Evolutionary conservation across 139 green algal genomes (phyloP), one percentile per base, ranked within the genome.

Genomic region (Spirogloea muscicola): DNA sequence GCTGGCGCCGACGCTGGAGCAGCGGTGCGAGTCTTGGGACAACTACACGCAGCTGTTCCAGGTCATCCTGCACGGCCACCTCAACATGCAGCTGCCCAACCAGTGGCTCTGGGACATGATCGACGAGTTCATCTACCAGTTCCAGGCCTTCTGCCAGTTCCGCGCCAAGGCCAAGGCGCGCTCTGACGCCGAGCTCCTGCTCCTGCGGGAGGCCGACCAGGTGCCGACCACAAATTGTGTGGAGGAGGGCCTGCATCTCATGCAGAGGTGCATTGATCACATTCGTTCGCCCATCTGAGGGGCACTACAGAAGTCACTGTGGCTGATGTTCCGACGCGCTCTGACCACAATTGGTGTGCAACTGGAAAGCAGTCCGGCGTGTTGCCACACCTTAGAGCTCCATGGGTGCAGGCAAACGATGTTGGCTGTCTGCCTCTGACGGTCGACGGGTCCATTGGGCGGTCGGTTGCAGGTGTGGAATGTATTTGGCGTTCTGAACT

Each of bases 111-210:
- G 92, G 91, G 91, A 97, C 84, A 98, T 98, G 93, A 81, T 99
- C 34, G 95, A 99, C 69, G 95, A 99, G 86, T 98, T 97, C 85
- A 86, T 97, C 21, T 99, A 98, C 84, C 95, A 99, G 87, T 95
- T 95, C 76, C 93, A 98, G 86, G 88, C 82, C 5, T 96, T 93
- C 73, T 84, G 83, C 66, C 89, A 95, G 77, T 95, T 90, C 83
- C 85, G 91, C 34, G 83, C 87, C 40, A 94, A 94, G 81, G 55
- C 74, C 10, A 69, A 79, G 48, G 44, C 43, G 48, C 92, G 93
- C 82, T 84, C 82, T 1, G 59, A 85, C 0, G 88, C 95, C 59
- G 93, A 97, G 66, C 69, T 94, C 34, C 82, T 84, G 40, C 57
- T 85, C 66, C 84, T 96, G 16, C 87, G 87, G 71, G 66, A 89